A percentile compares a stretch with the other conserved stretches of the same genome.
These are phyloP conservation scores for Lentithecium fluviatile DNA, from an alignment of 495 filamentous ascomycete genomes.

Conservation along the genomic window DNA sequence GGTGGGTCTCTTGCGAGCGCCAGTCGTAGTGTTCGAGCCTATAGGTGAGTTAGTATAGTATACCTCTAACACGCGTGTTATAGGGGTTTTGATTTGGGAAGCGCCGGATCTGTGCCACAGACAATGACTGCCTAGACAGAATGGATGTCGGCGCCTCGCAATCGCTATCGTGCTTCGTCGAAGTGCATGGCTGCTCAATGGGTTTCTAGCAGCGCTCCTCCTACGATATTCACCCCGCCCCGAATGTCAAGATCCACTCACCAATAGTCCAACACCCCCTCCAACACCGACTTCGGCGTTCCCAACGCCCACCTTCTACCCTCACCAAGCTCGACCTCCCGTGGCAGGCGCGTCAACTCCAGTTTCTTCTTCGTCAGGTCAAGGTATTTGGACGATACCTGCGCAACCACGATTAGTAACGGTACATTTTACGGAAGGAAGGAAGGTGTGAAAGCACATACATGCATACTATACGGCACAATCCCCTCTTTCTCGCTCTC, in stretches of 20 bases:
- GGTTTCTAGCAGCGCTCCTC: too few relatives aligned
- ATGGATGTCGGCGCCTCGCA: too few relatives aligned
- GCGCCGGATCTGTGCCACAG: too few relatives aligned
- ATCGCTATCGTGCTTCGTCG: too few relatives aligned
- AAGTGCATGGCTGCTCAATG: too few relatives aligned
- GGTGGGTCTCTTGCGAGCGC: slow-evolving; percentile 54
- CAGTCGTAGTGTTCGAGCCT: slow-evolving; percentile 64
- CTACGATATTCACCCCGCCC: too few relatives aligned
- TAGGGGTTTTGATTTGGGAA: slow-evolving; percentile 3
- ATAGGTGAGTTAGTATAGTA: slow-evolving; percentile 8
- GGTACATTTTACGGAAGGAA: neutral
- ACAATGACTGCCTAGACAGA: too few relatives aligned
- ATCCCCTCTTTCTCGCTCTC: slow-evolving; percentile 12
- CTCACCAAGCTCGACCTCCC: slow-evolving; percentile 35
- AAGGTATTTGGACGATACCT: slow-evolving; percentile 44
- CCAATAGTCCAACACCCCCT: slow-evolving; percentile 45
- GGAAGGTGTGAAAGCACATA: slow-evolving; percentile 10
- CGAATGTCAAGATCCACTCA: slow-evolving; percentile 2
- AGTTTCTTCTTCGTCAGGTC: slow-evolving; percentile 46
- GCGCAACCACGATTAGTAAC: neutral
- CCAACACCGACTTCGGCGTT: slow-evolving; percentile 42
- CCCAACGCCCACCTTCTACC: slow-evolving; percentile 37
- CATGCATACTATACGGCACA: slow-evolving; percentile 37
- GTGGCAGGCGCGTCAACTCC: slow-evolving; percentile 42
- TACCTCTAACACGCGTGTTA: slow-evolving; percentile 2